These are phyloP conservation scores for Verticillium dahliae DNA, from an alignment of 2,329 filamentous ascomycete species.

Conservation along the genomic window DNA sequence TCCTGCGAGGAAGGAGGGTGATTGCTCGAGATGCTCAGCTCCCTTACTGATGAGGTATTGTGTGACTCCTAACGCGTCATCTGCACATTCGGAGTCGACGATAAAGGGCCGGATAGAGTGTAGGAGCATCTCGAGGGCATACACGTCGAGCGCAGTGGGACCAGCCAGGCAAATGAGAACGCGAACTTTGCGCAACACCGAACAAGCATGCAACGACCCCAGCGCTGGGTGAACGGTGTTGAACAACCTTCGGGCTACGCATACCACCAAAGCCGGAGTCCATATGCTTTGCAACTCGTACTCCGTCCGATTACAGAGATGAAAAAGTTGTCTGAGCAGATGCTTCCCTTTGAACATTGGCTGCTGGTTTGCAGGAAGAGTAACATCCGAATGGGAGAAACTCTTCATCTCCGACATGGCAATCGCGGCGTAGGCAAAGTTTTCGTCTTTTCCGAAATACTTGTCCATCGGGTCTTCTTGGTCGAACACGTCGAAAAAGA, in stretches of 20 bases:
- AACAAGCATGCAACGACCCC: constrained; percentile 80
- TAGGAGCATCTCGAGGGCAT: constrained; percentile 85
- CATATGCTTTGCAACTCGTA: constrained; percentile 62
- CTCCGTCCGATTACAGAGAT: constrained; percentile 68
- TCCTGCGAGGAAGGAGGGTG: constrained; percentile 73
- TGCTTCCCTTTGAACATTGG: constrained; percentile 78
- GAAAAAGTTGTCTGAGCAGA: constrained; percentile 66
- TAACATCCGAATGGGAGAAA: constrained; percentile 58
- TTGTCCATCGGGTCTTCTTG: constrained; percentile 70
- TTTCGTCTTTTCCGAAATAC: constrained; percentile 52
- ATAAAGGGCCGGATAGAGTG: constrained; percentile 74
- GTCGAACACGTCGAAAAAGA: constrained; percentile 70
- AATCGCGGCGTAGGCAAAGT: constrained; percentile 53
- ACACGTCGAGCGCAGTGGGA: constrained; percentile 63
- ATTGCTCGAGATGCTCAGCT: constrained; percentile 52
- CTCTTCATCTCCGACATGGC: constrained; percentile 63
- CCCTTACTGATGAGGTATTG: constrained; percentile 76
- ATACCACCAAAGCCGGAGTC: constrained; percentile 68
- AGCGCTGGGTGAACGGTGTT: constrained; percentile 76
- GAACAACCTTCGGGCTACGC: constrained; percentile 69
- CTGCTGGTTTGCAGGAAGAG: constrained; percentile 73
- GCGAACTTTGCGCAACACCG: constrained; percentile 78
- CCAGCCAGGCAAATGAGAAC: constrained; percentile 76
- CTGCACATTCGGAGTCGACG: constrained; percentile 77
- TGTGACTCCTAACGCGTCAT: constrained; percentile 81